Percentiles rank a stretch among this genome's conserved stretches.
Evolutionary conservation across 371 early-diverging fungal species (phyloP).

Genomic region (Entomophthora muscae): DNA sequence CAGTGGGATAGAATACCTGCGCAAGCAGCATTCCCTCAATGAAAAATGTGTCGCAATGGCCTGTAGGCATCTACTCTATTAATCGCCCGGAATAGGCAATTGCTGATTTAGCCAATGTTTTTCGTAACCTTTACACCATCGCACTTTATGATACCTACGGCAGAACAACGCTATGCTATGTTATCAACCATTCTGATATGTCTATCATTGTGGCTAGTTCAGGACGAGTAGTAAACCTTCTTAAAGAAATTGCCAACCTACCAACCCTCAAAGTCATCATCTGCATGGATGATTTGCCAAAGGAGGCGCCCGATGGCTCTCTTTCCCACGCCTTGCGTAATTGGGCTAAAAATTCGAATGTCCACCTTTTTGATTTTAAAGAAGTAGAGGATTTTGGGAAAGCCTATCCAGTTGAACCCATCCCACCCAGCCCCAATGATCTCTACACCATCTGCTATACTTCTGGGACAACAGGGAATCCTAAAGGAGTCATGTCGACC

Average conservation of each 20-base stretch:
- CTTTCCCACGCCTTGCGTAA: slow-evolving; percentile 20
- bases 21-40: slow-evolving; percentile 15
- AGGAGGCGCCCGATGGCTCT: slow-evolving; percentile 14
- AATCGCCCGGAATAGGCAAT: slow-evolving; percentile 94
- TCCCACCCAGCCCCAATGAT: slow-evolving; percentile 27
- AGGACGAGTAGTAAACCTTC: slow-evolving; percentile 34
- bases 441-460: slow-evolving; percentile 91
- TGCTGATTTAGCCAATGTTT: slow-evolving; percentile 24
- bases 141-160: slow-evolving; percentile 81
- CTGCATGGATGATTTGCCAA: slow-evolving; percentile 38
- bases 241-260: slow-evolving; percentile 29
- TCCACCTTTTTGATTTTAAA: slow-evolving; percentile 28
- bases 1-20: slow-evolving; percentile 30
- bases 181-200: slow-evolving; percentile 51
- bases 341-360: slow-evolving; percentile 28
- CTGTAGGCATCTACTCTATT: slow-evolving; percentile 48
- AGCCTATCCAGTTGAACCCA: slow-evolving; percentile 17
- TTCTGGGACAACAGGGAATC: slow-evolving; percentile 70
- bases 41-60: slow-evolving; percentile 9
- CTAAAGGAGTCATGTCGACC: slow-evolving; percentile 39
- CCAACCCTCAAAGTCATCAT: slow-evolving; percentile 49
- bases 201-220: slow-evolving; percentile 44
- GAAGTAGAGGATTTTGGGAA: slow-evolving; percentile 39
- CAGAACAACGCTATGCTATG: slow-evolving; percentile 46
- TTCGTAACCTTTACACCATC: slow-evolving; percentile 36